Percentiles rank a stretch among this genome's conserved stretches.
phyloP scores from a whole-genome alignment of 1,284 basidiomycete genomes.

The Tilletia horrida region DNA sequence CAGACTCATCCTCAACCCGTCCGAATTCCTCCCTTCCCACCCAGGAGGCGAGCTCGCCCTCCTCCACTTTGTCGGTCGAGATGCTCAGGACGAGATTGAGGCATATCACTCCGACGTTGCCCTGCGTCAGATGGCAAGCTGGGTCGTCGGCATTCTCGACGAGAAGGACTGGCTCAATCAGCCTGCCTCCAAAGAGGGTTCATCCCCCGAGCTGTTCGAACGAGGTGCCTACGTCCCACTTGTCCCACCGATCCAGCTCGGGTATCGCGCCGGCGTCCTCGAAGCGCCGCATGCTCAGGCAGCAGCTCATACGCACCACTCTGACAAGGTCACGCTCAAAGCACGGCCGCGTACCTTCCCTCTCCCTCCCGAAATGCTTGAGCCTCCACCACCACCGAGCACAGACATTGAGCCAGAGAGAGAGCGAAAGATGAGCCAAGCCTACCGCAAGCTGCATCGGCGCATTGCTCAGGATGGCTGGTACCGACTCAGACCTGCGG shows the following conservation, averaged over 20 bases:
- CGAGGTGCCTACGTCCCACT: slow-evolving; percentile 87
- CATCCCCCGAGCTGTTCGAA: slow-evolving; percentile 36
- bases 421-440: slow-evolving; percentile 71
- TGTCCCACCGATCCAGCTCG: slow-evolving; percentile 59
- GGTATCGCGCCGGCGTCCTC: slow-evolving; percentile 17
- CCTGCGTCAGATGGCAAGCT: slow-evolving; percentile 66
- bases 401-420: slow-evolving; percentile 59
- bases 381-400: slow-evolving; percentile 56
- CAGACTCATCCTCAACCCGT: slow-evolving; percentile 74
- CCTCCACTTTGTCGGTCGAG: slow-evolving; percentile 91
- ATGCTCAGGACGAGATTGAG: slow-evolving; percentile 89
- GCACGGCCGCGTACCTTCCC: slow-evolving; percentile 38
- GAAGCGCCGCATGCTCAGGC: slow-evolving; percentile 15
- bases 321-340: background rate
- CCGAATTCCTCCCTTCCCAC: slow-evolving; percentile 75
- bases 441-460: slow-evolving; percentile 76
- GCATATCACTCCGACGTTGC: slow-evolving; percentile 80
- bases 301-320: background rate
- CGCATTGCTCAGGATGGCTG: slow-evolving; percentile 75
- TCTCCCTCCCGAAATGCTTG: slow-evolving; percentile 48
- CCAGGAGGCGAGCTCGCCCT: slow-evolving; percentile 87
- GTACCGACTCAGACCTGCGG: slow-evolving; percentile 78
- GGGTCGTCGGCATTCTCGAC: slow-evolving; percentile 72
- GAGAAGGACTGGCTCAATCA: slow-evolving; percentile 57
- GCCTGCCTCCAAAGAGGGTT: background rate